Conservation (phyloP, 352 stramenopile species). For the Phytophthora cactorum region DNA sequence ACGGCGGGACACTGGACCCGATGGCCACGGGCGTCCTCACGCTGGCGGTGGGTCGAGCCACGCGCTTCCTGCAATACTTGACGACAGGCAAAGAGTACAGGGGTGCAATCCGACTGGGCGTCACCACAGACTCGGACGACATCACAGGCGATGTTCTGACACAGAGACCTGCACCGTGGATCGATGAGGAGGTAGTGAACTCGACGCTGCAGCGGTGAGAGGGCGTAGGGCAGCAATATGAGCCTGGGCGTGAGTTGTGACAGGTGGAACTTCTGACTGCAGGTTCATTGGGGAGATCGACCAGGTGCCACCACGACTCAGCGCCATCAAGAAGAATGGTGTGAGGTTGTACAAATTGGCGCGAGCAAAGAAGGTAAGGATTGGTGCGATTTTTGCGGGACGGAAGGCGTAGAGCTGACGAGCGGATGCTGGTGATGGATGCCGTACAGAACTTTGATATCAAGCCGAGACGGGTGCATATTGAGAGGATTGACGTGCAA, state of each 20-base stretch:
- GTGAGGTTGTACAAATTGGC: constrained; percentile 82
- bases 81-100: constrained; percentile 78
- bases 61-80: constrained; percentile 84
- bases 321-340: constrained; percentile 81
- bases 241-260: neutral
- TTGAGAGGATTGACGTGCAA: constrained; percentile 64
- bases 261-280: constrained; percentile 6
- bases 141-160: constrained; percentile 71
- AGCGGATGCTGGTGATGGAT: constrained; percentile 3
- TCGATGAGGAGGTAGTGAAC: constrained; percentile 46
- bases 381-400: neutral
- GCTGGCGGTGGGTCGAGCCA: constrained; percentile 79
- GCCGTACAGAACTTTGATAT: constrained; percentile 59
- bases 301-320: constrained; percentile 79
- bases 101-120: constrained; percentile 74
- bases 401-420: constrained; percentile 8
- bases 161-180: constrained; percentile 61
- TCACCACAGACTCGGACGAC: constrained; percentile 85
- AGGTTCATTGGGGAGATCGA: constrained; percentile 83
- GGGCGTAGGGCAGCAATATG: neutral
- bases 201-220: constrained; percentile 53
- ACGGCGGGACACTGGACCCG: constrained; percentile 87
- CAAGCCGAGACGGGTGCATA: constrained; percentile 61
- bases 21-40: constrained; percentile 89
- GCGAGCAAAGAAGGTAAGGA: constrained; percentile 55